These are phyloP conservation scores for Fusarium tricinctum DNA, from an alignment of 2,329 filamentous ascomycete genomes.

Conservation along the genomic window DNA sequence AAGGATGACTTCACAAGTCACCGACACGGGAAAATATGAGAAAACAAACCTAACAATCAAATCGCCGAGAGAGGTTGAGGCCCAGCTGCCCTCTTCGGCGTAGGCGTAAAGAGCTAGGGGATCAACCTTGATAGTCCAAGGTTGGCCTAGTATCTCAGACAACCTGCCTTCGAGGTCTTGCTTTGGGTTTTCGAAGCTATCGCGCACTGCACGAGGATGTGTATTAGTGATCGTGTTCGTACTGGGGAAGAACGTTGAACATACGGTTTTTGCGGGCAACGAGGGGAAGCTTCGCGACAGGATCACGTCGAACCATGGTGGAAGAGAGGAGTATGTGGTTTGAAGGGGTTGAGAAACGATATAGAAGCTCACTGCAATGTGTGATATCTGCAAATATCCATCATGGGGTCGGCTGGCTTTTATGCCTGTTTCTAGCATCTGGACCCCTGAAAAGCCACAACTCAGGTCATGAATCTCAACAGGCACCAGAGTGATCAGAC, in stretches of 20 bases:
- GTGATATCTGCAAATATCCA: too few species aligned
- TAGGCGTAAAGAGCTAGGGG: conserved; percentile 64
- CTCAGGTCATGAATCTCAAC: neutral
- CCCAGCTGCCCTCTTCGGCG: conserved; percentile 57
- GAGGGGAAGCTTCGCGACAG: conserved; percentile 65
- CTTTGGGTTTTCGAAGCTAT: conserved; percentile 66
- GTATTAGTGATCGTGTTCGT: neutral
- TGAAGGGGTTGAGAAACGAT: too few species aligned
- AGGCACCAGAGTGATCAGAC: neutral
- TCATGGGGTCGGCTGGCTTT: conserved; percentile 12
- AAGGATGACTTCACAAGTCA: neutral
- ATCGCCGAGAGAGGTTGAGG: conserved; percentile 59
- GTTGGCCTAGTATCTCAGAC: conserved; percentile 60
- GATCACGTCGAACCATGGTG: conserved; percentile 56
- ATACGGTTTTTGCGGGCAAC: conserved; percentile 66
- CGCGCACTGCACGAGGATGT: conserved; percentile 59
- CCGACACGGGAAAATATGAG: accelerated
- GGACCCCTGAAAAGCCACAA: conserved; percentile 21
- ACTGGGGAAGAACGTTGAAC: conserved; percentile 24
- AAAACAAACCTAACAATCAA: conserved; percentile 59
- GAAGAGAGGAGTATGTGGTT: too few species aligned
- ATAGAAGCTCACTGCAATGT: neutral
- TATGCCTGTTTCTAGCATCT: conserved; percentile 10
- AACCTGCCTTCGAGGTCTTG: conserved; percentile 59
- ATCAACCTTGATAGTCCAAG: conserved; percentile 66